Base-by-base conservation (phyloP, 371 early-diverging fungal species). In the Coemansia sp. region DNA sequence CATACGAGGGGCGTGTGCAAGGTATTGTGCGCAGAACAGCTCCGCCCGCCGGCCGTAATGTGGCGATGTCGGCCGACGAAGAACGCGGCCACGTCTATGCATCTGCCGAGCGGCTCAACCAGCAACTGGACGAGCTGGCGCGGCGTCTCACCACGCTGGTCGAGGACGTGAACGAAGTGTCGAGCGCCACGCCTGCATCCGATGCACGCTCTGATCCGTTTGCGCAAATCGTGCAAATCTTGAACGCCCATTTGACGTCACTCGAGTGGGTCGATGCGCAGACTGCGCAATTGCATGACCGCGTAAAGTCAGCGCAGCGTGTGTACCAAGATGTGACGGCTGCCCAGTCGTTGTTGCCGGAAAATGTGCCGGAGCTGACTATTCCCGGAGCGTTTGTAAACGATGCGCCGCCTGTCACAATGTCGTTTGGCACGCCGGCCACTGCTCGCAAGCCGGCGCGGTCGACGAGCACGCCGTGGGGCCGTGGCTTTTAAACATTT, bases 231-330 rank as follows among this genome's bases (percentile, higher is more conserved):
- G 90, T 91, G 39, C 85, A 89, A 72, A 93, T 97, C 61, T 84
- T 97, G 65, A 93, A 95, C 69, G 83, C 87, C 22, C 95, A 97
- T 69, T 83, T 95, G 80, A 86, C 90, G 24, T 89, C 93, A 29
- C 83, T 97, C 61, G 89, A 94, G 81, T 95, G 95, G 95, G 86
- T 97, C 14, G 95, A 95, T 14, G 14, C 61, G 51, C 72, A 80
- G 64, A 71, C 80, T 2, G 52, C 50, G 37, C 57, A 66, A 39
- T 66, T 80, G 48, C 80, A 80, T 52, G 68, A 67, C 11, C 72
- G 79, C 22, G 60, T 77, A 26, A 80, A 77, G 59, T 50, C 14
- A 4, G 76, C 76, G 5, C 68, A 71, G 65, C 63, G 64, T 11
- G 71, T 76, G 53, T 34, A 59, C 51, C 76, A 76, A 65, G 71